Base-by-base conservation (phyloP, 495 filamentous ascomycete genomes). In the Aspergillus hancockii region DNA sequence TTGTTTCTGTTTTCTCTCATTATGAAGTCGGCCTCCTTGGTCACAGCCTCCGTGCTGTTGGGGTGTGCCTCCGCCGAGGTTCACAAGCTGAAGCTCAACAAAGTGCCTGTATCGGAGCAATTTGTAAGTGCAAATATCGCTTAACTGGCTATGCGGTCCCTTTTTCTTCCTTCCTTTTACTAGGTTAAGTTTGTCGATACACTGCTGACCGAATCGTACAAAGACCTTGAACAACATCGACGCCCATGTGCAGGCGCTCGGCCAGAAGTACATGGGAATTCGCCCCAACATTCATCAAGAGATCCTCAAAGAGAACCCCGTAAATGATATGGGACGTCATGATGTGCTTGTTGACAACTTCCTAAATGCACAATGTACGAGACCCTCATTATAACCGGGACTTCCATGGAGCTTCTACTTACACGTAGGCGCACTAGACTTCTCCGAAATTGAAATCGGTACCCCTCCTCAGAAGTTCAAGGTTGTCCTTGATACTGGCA, bases 401-500 rank as follows among this genome's bases (percentile, higher is more conserved):
- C 31, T 13, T 43, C 7, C 55, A 7, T 13, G 30, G 23, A 21
- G 18, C n/a, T 60, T 52, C 36, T 31, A 51, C 30, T 47, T 47
- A 47, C 43, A 12, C 19, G 19, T 41, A 1, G 46, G 4, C 14
- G 12, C 50, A 18, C 49, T 67, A 97, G 93, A 99, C 80, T 99
- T 95, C 86, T 96, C 94, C 57, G 91, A 96, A 69, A 96, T 99
- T 72, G 80, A 86, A 58, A 84, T 99, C 67, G 95, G 95, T 66
- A 93, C 87, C 23, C 95, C 95, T 49, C 86, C 94, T 25, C 95
- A 99, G 77, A 78, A 77, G 54, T 99, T 99, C 86, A 99, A 99
- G 82, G 95, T 99, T 61, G 89, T 99, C 59, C 87, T 99, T 55
- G 95, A 99, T 71, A 99, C 95, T 25, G 95, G 95, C 61, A 97